These are phyloP conservation scores for Limtongozyma cylindracea DNA, from an alignment of 805 yeast species.

Conservation along the genomic window DNA sequence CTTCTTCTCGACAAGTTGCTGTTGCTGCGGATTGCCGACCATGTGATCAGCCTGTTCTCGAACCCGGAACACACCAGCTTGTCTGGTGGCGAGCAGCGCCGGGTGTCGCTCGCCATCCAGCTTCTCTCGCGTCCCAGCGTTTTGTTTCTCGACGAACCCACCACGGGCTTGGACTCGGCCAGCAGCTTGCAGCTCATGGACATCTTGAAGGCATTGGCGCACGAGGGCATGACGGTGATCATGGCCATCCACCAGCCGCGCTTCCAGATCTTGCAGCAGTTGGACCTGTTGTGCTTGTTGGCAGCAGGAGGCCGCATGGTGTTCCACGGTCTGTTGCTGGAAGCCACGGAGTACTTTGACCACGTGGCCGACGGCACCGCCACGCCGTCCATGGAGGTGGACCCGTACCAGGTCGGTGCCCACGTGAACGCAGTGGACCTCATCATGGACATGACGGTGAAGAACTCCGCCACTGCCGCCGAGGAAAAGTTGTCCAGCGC, in stretches of 20 bases:
- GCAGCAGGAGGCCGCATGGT: slow-evolving; percentile 28
- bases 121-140: slow-evolving; percentile 53
- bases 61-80: slow-evolving; percentile 29
- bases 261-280: slow-evolving; percentile 41
- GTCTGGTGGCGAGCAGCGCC: slow-evolving; percentile 69
- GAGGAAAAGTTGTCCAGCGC: slow-evolving; percentile 2
- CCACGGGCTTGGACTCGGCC: slow-evolving; percentile 67
- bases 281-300: slow-evolving; percentile 43
- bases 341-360: slow-evolving; percentile 23
- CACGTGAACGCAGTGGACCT: too few relatives aligned
- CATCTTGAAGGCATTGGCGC: slow-evolving; percentile 23
- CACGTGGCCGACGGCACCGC: too few relatives aligned
- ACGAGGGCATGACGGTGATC: slow-evolving; percentile 44
- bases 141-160: slow-evolving; percentile 66
- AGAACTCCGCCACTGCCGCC: slow-evolving; percentile 2
- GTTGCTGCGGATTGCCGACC: slow-evolving; percentile 33
- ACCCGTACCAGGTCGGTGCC: too few relatives aligned
- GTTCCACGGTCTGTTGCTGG: slow-evolving; percentile 16
- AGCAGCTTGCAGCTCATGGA: slow-evolving; percentile 41
- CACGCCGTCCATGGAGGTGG: too few relatives aligned
- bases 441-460: slow-evolving; percentile 4
- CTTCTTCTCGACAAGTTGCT: slow-evolving; percentile 41
- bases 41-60: slow-evolving; percentile 24
- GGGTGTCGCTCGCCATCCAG: slow-evolving; percentile 60
- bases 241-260: slow-evolving; percentile 73